Base-by-base conservation (phyloP, 371 early-diverging fungal genomes). In the Circinella umbellata region DNA sequence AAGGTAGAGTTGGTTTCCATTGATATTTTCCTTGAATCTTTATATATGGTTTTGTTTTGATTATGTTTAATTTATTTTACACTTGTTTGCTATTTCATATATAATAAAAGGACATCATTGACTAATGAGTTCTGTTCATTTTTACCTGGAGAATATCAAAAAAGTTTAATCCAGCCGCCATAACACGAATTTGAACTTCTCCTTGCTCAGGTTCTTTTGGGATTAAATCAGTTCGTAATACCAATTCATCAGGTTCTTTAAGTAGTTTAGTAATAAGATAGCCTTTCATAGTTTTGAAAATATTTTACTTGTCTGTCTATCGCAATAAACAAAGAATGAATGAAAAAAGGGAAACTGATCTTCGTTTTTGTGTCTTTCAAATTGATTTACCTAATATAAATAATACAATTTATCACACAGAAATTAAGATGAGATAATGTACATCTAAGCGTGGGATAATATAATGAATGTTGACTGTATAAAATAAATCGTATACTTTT, bases 21-120 rank as follows among this genome's bases (percentile, higher is more conserved):
- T 96, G 95, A 72, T 95, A 94, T 64, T 90, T 89, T 72, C 95
- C 95, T 76, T 94, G 92, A 14, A 89, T 86, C 90, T 90, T 63
- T 35, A 38, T 27, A 46, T 51, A 15, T 8, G n/a, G n/a, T 51
- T 51, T 51, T 5, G n/a, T 51, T 13, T 51, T n/a, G 51, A 51
- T n/a, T 5, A 51, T n/a, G 51, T 13, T 51, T 8, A 17, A 51
- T 13, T 13, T 51, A 15, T 0, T 27, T 27, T 27, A 27, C 27
- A 27, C 27, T 42, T 6, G 42, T 42, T 9, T 57, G 5, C 3
- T 57, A 4, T 57, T 34, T 34, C 9, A 10, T 6, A 27, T 34
- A 1, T 18, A 15, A n/a, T 6, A 15, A 53, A 6, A 18, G 53
- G 5, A 53, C 6, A 57, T 57, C 1, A 10, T 57, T n/a, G 20